A percentile compares a stretch with the other conserved stretches of the same genome.
phyloP scores from a whole-genome alignment of 1,284 basidiomycete genomes.

The Austroboletus rostrupii region DNA sequence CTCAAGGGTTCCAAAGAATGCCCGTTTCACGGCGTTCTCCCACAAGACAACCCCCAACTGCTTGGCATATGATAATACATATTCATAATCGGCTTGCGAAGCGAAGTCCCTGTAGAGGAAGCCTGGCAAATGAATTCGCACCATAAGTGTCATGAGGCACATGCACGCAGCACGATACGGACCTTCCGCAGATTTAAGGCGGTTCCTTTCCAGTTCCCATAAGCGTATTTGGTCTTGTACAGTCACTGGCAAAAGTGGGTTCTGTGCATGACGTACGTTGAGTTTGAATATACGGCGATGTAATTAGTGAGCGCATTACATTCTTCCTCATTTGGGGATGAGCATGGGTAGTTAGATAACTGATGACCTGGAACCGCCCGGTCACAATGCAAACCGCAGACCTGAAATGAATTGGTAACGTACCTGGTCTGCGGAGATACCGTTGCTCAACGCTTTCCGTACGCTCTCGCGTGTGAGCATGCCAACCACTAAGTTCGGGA shows the following conservation, averaged over 20 bases:
- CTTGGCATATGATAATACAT: slow-evolving; percentile 82
- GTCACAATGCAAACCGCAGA: slow-evolving; percentile 8
- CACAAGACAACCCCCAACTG: slow-evolving; percentile 79
- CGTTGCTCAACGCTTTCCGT: slow-evolving; percentile 89
- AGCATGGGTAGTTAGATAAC: slow-evolving; percentile 90
- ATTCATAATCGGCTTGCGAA: slow-evolving; percentile 82
- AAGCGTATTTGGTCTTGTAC: slow-evolving; percentile 97
- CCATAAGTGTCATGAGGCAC: slow-evolving; percentile 11
- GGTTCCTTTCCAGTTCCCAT: slow-evolving; percentile 96
- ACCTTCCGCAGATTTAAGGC: slow-evolving; percentile 87
- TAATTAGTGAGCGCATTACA: slow-evolving; percentile 40
- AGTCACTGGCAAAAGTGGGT: slow-evolving; percentile 88
- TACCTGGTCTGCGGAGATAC: slow-evolving; percentile 95
- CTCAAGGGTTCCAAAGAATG: slow-evolving; percentile 80
- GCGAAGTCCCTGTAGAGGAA: slow-evolving; percentile 87
- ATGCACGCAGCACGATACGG: slow-evolving; percentile 22
- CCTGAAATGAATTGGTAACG: slow-evolving; percentile 21
- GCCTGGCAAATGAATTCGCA: slow-evolving; percentile 43
- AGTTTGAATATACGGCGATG: slow-evolving; percentile 3
- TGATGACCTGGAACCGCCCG: slow-evolving; percentile 71
- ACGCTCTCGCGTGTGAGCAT: slow-evolving; percentile 94
- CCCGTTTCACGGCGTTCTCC: slow-evolving; percentile 66
- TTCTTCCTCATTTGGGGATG: slow-evolving; percentile 98
- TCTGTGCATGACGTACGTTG: slow-evolving; percentile 43
- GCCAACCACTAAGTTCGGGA: slow-evolving; percentile 94